Percentiles rank a stretch among this genome's conserved stretches.
These are phyloP conservation scores for Candida xyloterini DNA, from an alignment of 805 yeast species.

Conservation along the genomic window DNA sequence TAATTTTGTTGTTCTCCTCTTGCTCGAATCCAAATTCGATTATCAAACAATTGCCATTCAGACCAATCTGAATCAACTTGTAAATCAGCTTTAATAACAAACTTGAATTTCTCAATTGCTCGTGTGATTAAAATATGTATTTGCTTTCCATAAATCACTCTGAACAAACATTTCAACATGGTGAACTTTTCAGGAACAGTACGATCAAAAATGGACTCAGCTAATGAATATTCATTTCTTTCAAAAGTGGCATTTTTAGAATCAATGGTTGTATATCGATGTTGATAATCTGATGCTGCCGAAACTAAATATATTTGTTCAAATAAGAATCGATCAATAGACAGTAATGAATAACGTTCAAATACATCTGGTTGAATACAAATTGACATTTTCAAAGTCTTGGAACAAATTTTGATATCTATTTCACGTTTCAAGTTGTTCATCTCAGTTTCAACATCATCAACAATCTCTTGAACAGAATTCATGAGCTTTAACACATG, in stretches of 20 bases:
- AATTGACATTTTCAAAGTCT: slow-evolving; percentile 16
- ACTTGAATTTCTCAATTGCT: slow-evolving; percentile 9
- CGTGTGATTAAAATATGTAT: slow-evolving; percentile 7
- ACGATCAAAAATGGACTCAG: slow-evolving; percentile 7
- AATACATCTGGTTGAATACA: slow-evolving; percentile 18
- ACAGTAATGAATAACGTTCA: slow-evolving; percentile 15
- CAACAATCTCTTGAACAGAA: slow-evolving; percentile 13
- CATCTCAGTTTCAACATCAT: slow-evolving; percentile 21
- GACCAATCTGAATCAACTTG: slow-evolving; percentile 7
- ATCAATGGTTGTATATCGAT: slow-evolving; percentile 25
- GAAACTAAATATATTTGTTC: slow-evolving; percentile 22
- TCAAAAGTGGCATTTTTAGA: slow-evolving; percentile 13
- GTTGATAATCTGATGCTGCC: slow-evolving; percentile 22
- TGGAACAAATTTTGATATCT: neutral
- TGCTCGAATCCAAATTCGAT: slow-evolving; percentile 11
- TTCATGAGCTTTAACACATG: slow-evolving; percentile 12
- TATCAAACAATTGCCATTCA: slow-evolving; percentile 12
- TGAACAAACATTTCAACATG: slow-evolving; percentile 9
- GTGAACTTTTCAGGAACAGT: slow-evolving; percentile 8
- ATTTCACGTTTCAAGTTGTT: slow-evolving; percentile 9
- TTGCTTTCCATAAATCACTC: neutral
- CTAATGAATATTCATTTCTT: slow-evolving; percentile 4
- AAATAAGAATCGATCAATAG: slow-evolving; percentile 30
- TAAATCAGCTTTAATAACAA: neutral
- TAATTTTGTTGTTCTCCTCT: slow-evolving; percentile 8